Base-by-base conservation (phyloP, 208 protist species). In the Leishmania aethiopica region DNA sequence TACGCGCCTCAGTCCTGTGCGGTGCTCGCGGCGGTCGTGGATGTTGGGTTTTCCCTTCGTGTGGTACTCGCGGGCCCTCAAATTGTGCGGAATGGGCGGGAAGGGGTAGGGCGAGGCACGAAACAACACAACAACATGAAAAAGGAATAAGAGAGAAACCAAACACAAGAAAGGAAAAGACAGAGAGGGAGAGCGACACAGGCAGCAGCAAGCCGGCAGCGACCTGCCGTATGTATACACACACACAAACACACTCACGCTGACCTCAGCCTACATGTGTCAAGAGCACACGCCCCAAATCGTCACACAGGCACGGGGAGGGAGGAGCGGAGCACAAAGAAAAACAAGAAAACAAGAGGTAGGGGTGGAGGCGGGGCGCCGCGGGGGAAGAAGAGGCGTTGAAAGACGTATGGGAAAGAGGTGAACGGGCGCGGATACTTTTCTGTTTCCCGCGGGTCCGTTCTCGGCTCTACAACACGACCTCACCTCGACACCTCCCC, bases 291-390 rank as follows among this genome's bases (percentile, higher is more conserved):
- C 28, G 28, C 8, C 15, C 59, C 59, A 25, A 28, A 32, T 64
- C 59, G 28, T 64, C 59, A 42, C 32, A 84, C 62, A 72, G 42
- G 77, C 57, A 64, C 37, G 51, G n/a, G 11, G 32, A 75, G 7
- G 72, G 73, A 77, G 51, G 22, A 47, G 32, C 32, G 53, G 45
- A 51, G 49, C 0, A 69, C 70, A 73, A 79, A 73, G 7, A 25
- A 69, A 28, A 66, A 57, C 42, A 7, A 45, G 42, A 13, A 47
- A 79, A 75, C 45, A 75, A 79, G n/a, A 70, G 40, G 22, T 55
- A 25, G 25, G 64, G 59, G 40, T 55, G 57, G 42, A 37, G 73
- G n/a, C 1, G 25, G 35, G 37, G 66, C 3, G 10, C 45, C 45
- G 45, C 0, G 28, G 19, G 25, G 37, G 67, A 8, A 19, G 28